A percentile compares a stretch with the other conserved stretches of the same genome.
phyloP scores from a whole-genome alignment of 768 basidiomycete genomes.

The Amyloporia xantha region DNA sequence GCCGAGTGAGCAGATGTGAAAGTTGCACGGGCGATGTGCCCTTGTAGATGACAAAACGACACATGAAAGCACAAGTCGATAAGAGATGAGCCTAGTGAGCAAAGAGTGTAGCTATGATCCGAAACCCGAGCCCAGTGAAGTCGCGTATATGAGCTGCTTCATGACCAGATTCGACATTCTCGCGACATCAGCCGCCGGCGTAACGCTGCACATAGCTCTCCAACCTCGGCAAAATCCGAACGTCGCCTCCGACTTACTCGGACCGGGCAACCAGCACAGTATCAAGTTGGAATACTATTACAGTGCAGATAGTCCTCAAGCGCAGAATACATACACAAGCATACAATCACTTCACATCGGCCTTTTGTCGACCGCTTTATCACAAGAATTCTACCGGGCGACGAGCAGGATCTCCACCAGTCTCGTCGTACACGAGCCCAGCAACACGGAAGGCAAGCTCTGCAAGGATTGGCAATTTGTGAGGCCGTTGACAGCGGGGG shows the following conservation, averaged over 20 bases:
- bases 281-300: background rate
- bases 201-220: no score
- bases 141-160: background rate
- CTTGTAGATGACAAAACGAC: conserved; percentile 92
- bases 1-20: conserved; percentile 89
- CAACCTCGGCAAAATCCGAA: no score
- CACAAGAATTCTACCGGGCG: conserved; percentile 79
- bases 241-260: background rate
- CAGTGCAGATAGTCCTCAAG: background rate
- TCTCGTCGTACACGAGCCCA: conserved; percentile 77
- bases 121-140: background rate
- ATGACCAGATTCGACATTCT: background rate
- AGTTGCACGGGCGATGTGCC: conserved; percentile 90
- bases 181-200: background rate
- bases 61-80: conserved; percentile 40
- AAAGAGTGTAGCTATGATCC: background rate
- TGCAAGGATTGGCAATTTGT: conserved; percentile 25
- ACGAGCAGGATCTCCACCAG: conserved; percentile 67
- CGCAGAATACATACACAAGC: background rate
- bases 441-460: conserved; percentile 84
- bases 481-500: no score
- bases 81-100: background rate
- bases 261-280: background rate
- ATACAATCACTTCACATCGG: background rate
- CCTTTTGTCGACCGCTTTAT: background rate